A percentile compares a stretch with the other conserved stretches of the same genome.
Evolutionary conservation across 2,329 filamentous ascomycete genomes (phyloP).

Genomic region (Sordariomycetes sp.): DNA sequence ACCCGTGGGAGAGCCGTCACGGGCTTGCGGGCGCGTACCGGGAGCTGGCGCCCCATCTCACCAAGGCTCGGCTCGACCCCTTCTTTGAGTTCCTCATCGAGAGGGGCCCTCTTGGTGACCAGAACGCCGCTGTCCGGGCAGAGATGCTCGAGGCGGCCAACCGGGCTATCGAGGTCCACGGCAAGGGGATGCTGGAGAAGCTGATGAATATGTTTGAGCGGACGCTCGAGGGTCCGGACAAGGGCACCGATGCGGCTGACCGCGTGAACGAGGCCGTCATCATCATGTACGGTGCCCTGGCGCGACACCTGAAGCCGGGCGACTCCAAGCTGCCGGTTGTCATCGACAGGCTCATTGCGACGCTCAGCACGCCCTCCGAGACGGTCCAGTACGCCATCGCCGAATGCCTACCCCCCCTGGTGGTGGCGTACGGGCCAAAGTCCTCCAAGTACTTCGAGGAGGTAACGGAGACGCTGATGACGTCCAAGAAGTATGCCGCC

Average conservation of each 20-base stretch:
- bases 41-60: slow-evolving; percentile 64
- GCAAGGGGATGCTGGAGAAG: slow-evolving; percentile 71
- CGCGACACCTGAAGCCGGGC: slow-evolving; percentile 74
- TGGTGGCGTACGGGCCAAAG: slow-evolving; percentile 62
- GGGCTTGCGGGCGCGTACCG: slow-evolving; percentile 82
- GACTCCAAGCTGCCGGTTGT: slow-evolving; percentile 83
- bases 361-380: slow-evolving; percentile 88
- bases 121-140: slow-evolving; percentile 62
- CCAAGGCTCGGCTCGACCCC: slow-evolving; percentile 56
- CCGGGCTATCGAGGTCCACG: slow-evolving; percentile 68
- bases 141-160: slow-evolving; percentile 91
- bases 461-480: slow-evolving; percentile 71
- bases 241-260: slow-evolving; percentile 71
- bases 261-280: slow-evolving; percentile 94
- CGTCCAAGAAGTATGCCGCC: slow-evolving; percentile 83
- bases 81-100: slow-evolving; percentile 83
- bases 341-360: slow-evolving; percentile 73
- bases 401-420: slow-evolving; percentile 84
- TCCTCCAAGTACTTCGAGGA: slow-evolving; percentile 70
- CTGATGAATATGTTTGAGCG: slow-evolving; percentile 88
- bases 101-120: slow-evolving; percentile 77
- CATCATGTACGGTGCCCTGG: slow-evolving; percentile 91
- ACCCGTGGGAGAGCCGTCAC: slow-evolving; percentile 86
- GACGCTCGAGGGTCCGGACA: slow-evolving; percentile 77
- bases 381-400: slow-evolving; percentile 95